Percentiles rank a stretch among this genome's conserved stretches.
Evolutionary conservation across 2,329 filamentous ascomycete genomes (phyloP).

Genomic region (Clathrospora elynae): DNA sequence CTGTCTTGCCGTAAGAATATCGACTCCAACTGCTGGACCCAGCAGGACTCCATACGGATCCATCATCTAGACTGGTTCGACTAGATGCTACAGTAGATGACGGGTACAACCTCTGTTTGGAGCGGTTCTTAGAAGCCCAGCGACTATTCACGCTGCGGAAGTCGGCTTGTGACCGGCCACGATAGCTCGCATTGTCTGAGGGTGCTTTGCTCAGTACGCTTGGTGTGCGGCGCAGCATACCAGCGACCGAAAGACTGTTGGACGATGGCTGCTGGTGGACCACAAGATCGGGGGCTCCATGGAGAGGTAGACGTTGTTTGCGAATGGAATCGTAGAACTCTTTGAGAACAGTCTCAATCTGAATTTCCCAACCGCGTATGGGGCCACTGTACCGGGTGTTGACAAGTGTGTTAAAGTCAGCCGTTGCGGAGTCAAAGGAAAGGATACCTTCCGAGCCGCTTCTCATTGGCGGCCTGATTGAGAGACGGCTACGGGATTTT

Average conservation of each 20-base stretch:
- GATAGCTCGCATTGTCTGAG: conserved; percentile 76
- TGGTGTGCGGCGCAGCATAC: conserved; percentile 80
- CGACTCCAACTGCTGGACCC: conserved; percentile 95
- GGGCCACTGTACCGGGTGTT: conserved; percentile 75
- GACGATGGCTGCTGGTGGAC: conserved; percentile 54
- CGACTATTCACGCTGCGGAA: conserved; percentile 66
- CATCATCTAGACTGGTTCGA: conserved; percentile 91
- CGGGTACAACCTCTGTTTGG: conserved; percentile 75
- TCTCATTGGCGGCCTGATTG: conserved; percentile 48
- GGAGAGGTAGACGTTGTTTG: conserved; percentile 82
- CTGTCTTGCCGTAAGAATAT: conserved; percentile 86
- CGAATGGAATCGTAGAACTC: conserved; percentile 90
- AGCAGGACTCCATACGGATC: conserved; percentile 89
- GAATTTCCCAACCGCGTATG: conserved; percentile 81
- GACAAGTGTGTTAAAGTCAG: conserved; percentile 75
- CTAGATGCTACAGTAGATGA: conserved; percentile 85
- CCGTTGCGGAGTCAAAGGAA: conserved; percentile 44
- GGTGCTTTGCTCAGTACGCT: conserved; percentile 92
- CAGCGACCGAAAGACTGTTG: conserved; percentile 70
- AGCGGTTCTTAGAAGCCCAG: conserved; percentile 86
- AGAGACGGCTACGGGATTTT: conserved; percentile 49
- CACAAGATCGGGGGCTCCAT: conserved; percentile 66
- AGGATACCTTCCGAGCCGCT: conserved; percentile 44
- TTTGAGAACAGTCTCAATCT: conserved; percentile 89
- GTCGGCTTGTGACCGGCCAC: conserved; percentile 71